Evolutionary conservation across 495 filamentous ascomycete genomes (phyloP).

Genomic region (Tuber indicum): DNA sequence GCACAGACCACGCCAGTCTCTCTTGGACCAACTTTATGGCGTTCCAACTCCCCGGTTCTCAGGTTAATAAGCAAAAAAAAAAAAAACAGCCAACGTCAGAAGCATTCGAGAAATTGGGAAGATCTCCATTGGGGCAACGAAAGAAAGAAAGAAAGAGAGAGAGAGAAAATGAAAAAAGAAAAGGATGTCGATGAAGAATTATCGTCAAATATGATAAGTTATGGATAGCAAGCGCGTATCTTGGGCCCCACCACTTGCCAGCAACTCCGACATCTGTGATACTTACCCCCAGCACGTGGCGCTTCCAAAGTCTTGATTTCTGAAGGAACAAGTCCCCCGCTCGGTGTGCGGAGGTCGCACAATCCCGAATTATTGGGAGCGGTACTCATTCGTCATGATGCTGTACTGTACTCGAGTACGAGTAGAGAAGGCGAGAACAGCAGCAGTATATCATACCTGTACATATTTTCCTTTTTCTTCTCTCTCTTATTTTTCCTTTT

Average conservation of each 20-base stretch:
- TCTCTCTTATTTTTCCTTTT: no score
- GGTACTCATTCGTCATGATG: neutral
- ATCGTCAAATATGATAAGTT: neutral
- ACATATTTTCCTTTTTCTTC: no score
- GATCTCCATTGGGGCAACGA: neutral
- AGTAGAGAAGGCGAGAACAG: no score
- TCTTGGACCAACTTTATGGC: neutral
- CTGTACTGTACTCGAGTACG: no score
- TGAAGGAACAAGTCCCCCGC: neutral
- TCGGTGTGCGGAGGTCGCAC: neutral
- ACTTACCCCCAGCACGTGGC: neutral
- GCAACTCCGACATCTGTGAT: neutral
- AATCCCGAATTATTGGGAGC: neutral
- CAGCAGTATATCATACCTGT: no score
- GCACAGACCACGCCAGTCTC: neutral
- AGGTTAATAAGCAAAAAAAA: conserved; percentile 1
- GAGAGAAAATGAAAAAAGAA: neutral
- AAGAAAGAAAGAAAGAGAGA: neutral
- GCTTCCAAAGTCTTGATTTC: neutral
- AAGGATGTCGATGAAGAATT: neutral
- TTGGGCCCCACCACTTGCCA: neutral
- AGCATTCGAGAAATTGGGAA: neutral
- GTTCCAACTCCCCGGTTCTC: neutral
- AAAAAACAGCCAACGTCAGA: neutral
- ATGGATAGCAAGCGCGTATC: neutral